These are phyloP conservation scores for Phytopythium aichiense DNA, from an alignment of 352 stramenopile genomes.

Conservation along the genomic window DNA sequence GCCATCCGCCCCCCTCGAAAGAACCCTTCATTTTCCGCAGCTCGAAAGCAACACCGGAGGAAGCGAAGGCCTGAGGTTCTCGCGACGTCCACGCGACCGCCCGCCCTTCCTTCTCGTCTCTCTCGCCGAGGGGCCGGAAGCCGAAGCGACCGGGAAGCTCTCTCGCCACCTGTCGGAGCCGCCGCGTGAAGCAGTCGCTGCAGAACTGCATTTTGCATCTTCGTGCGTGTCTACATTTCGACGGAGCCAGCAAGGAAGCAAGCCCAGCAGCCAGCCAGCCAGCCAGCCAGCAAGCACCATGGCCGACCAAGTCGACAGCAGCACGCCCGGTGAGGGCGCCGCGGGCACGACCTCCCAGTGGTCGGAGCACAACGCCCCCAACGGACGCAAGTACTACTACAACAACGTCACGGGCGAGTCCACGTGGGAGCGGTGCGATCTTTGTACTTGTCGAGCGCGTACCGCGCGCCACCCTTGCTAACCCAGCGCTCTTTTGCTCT, in stretches of 20 bases:
- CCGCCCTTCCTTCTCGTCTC: not conserved
- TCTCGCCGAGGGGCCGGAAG: not conserved
- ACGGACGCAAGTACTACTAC: conserved; percentile 92
- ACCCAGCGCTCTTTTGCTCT: not conserved
- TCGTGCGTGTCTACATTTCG: conserved; percentile 46
- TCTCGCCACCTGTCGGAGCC: not conserved
- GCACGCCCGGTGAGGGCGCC: conserved; percentile 25
- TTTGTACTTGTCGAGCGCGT: not conserved
- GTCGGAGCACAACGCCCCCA: conserved; percentile 89
- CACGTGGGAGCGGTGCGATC: conserved; percentile 83
- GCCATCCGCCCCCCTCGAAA: not conserved
- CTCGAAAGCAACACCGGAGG: not conserved
- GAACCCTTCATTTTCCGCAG: conserved; percentile 5
- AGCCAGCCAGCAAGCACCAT: conserved; percentile 21
- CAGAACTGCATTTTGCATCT: conserved; percentile 30
- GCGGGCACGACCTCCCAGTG: conserved; percentile 50
- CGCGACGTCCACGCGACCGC: not conserved
- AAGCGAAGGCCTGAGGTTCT: not conserved
- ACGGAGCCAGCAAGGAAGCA: not conserved
- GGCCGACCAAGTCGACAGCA: conserved; percentile 66
- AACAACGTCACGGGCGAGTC: conserved; percentile 88
- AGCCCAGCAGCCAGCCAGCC: not conserved
- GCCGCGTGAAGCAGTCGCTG: conserved; percentile 2
- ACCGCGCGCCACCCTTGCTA: not conserved
- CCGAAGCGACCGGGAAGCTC: conserved; percentile 1